Percentiles rank a stretch among this genome's conserved stretches.
Evolutionary conservation across 129 eudicot genomes (phyloP).

Genomic region (Kitagawia praeruptora): DNA sequence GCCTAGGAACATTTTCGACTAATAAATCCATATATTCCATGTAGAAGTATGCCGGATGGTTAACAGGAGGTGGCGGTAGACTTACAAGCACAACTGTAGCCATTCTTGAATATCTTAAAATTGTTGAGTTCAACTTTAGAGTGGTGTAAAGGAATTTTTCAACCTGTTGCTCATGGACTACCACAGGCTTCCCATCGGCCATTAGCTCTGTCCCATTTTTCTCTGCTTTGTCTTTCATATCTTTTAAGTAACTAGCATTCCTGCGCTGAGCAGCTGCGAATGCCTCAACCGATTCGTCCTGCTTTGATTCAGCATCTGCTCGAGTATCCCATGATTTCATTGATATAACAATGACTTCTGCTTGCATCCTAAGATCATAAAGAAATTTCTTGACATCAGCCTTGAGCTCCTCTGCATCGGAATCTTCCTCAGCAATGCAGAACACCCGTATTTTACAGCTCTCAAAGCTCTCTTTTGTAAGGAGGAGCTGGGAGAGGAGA

Average conservation of each 20-base stretch:
- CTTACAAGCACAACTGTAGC: conserved; percentile 97
- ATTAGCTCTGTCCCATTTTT: conserved; percentile 38
- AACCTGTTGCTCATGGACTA: conserved; percentile 84
- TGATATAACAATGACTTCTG: conserved; percentile 88
- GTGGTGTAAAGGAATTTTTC: conserved; percentile 84
- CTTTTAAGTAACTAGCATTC: conserved; percentile 45
- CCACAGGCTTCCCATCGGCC: conserved; percentile 81
- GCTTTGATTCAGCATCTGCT: conserved; percentile 40
- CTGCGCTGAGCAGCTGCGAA: conserved; percentile 68
- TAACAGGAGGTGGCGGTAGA: conserved; percentile 84
- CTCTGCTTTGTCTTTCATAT: conserved; percentile 58
- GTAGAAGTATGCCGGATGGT: conserved; percentile 87
- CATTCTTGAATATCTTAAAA: conserved; percentile 85
- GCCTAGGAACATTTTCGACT: conserved; percentile 98
- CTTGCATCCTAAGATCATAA: conserved; percentile 96
- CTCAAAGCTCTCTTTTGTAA: conserved; percentile 91
- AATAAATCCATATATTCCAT: conserved; percentile 96
- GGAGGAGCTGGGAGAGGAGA: conserved; percentile 91
- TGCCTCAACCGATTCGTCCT: conserved; percentile 86
- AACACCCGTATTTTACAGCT: conserved; percentile 95
- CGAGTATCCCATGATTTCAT: conserved; percentile 90
- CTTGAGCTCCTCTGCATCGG: conserved; percentile 86
- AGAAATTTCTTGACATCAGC: conserved; percentile 94
- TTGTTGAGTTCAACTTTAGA: conserved; percentile 75
- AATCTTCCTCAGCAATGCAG: conserved; percentile 95